Conservation (phyloP, 2,329 filamentous ascomycete genomes). For the Colletotrichum sp. region DNA sequence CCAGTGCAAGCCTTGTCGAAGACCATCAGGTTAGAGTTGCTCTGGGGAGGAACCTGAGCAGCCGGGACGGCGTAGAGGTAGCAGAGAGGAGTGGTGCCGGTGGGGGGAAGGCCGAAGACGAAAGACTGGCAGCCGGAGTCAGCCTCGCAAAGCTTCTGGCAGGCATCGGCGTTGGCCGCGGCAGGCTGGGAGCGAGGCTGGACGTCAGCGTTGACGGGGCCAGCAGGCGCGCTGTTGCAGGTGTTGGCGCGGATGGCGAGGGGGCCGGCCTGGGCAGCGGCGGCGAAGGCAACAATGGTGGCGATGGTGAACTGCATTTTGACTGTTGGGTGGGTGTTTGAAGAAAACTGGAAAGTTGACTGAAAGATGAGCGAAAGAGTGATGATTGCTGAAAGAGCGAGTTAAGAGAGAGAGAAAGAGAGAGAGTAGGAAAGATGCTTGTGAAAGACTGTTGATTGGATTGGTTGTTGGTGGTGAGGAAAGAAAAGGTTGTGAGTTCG, state of each 20-base stretch:
- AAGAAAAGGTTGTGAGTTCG: neutral
- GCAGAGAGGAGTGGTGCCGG: neutral
- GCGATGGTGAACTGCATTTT: slow-evolving; percentile 11
- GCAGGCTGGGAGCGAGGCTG: slow-evolving; percentile 1
- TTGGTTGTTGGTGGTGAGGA: neutral
- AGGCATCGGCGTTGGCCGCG: slow-evolving; percentile 2
- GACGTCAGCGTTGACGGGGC: neutral
- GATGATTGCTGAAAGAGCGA: neutral
- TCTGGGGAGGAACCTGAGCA: neutral
- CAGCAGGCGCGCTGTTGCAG: neutral
- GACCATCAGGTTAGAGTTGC: slow-evolving; percentile 6
- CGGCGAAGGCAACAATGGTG: neutral
- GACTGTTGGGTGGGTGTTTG: neutral
- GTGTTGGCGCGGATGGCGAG: neutral
- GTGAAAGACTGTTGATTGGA: neutral
- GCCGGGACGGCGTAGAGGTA: slow-evolving; percentile 8
- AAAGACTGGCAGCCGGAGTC: neutral
- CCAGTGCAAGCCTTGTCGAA: slow-evolving; percentile 9
- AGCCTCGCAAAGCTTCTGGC: slow-evolving; percentile 9
- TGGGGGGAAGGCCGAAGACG: neutral
- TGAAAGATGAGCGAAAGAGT: neutral
- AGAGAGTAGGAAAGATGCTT: neutral
- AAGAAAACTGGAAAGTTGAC: neutral
- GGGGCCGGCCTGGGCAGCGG: neutral
- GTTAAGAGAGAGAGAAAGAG: neutral